Evolutionary conservation across 345 rosid genomes (phyloP).

Genomic region (Microcos paniculata): DNA sequence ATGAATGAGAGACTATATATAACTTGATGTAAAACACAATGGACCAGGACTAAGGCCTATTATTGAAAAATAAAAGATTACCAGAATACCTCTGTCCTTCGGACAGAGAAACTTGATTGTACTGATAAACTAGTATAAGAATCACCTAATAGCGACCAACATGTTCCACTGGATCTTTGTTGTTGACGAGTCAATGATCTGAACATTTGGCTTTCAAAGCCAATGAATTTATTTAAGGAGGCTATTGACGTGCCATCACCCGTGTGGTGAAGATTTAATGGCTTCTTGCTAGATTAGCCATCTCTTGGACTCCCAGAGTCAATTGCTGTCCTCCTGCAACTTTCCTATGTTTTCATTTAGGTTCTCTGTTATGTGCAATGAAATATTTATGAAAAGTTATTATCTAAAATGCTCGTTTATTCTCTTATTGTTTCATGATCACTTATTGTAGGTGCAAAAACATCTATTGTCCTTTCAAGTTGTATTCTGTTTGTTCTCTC

Average conservation of each 20-base stretch:
- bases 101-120: neutral
- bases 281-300: neutral
- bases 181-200: neutral
- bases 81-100: neutral
- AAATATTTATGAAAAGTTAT: neutral
- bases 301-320: neutral
- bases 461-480: slow-evolving; percentile 43
- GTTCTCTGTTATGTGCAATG: neutral
- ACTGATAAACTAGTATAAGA: neutral
- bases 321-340: neutral
- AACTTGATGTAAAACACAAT: neutral
- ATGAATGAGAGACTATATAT: neutral
- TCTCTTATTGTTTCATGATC: slow-evolving; percentile 9
- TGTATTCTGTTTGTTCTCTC: slow-evolving; percentile 55
- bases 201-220: neutral
- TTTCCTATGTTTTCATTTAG: slow-evolving; percentile 2
- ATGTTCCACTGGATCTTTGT: neutral
- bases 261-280: neutral
- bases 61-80: too few relatives aligned
- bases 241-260: neutral
- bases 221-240: neutral
- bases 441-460: slow-evolving; percentile 72
- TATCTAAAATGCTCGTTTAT: slow-evolving; percentile 9
- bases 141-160: neutral
- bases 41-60: too few relatives aligned